phyloP scores from a whole-genome alignment of 75 land plant species.

The Gnetum montanum region DNA sequence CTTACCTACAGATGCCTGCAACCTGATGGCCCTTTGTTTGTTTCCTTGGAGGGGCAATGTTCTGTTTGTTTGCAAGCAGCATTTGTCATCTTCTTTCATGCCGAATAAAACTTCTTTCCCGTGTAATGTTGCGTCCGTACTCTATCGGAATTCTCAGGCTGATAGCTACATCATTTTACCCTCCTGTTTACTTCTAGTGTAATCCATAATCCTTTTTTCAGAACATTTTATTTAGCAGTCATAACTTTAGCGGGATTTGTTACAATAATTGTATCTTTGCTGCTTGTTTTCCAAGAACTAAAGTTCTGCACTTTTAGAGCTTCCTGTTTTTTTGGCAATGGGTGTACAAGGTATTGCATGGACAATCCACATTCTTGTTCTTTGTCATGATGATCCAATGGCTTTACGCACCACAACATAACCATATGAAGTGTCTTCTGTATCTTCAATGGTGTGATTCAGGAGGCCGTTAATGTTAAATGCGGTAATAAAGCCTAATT shows the following conservation, averaged over 20 bases:
- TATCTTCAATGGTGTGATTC: constrained; percentile 40
- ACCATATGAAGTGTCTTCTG: constrained; percentile 49
- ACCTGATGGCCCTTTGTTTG: no score
- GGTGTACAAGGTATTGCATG: constrained; percentile 75
- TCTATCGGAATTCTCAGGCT: constrained; percentile 78
- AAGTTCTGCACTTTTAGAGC: constrained; percentile 47
- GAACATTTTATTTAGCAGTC: constrained; percentile 49
- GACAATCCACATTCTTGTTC: constrained; percentile 49
- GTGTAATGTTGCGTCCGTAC: constrained; percentile 50
- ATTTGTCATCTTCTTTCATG: constrained; percentile 77
- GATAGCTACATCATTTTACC: constrained; percentile 94
- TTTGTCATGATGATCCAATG: constrained; percentile 50
- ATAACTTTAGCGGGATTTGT: constrained; percentile 51
- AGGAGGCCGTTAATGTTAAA: constrained; percentile 33
- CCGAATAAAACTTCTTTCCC: constrained; percentile 60
- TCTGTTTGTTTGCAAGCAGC: constrained; percentile 73
- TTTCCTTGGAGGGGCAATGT: no score
- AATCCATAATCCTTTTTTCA: constrained; percentile 67
- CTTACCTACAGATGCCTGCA: no score
- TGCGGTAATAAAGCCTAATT: no score
- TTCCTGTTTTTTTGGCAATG: constrained; percentile 45
- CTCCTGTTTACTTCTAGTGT: constrained; percentile 92
- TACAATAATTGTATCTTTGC: constrained; percentile 51
- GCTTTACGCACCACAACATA: constrained; percentile 37
- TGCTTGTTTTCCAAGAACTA: constrained; percentile 46